Percentiles rank a stretch among this genome's conserved stretches.
These are phyloP conservation scores for Lachancea quebecensis DNA, from an alignment of 805 yeast genomes.

Conservation along the genomic window DNA sequence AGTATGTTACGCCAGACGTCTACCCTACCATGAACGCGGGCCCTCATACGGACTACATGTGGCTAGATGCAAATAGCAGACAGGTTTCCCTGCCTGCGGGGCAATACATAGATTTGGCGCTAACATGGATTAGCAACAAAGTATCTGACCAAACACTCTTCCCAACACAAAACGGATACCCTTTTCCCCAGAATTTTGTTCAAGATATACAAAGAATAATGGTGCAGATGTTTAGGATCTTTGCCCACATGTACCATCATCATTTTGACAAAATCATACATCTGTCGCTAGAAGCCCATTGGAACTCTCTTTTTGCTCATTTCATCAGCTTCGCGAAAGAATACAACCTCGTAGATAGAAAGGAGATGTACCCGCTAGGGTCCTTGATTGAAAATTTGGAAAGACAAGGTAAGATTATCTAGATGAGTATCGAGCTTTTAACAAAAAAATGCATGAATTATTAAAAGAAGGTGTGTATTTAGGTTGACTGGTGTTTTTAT, in stretches of 20 bases:
- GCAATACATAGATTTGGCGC: conserved; percentile 86
- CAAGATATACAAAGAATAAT: conserved; percentile 81
- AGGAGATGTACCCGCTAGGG: conserved; percentile 71
- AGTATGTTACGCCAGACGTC: conserved; percentile 82
- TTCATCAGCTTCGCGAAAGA: conserved; percentile 82
- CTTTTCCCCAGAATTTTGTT: conserved; percentile 81
- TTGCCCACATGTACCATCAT: conserved; percentile 90
- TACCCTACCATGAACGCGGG: conserved; percentile 97
- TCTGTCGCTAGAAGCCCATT: conserved; percentile 88
- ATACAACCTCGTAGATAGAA: conserved; percentile 69
- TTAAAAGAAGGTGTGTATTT: neutral
- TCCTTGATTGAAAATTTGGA: conserved; percentile 76
- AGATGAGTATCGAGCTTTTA: neutral
- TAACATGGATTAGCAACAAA: conserved; percentile 83
- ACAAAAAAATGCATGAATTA: conserved; percentile 1
- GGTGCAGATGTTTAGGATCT: conserved; percentile 88
- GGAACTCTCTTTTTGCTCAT: conserved; percentile 96
- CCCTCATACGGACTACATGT: conserved; percentile 79
- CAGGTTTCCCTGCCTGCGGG: conserved; percentile 83
- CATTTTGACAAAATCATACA: conserved; percentile 94
- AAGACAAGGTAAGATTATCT: conserved; percentile 72
- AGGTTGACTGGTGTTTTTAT: neutral
- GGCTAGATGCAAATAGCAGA: conserved; percentile 80
- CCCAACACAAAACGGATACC: conserved; percentile 83
- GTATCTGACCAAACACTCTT: conserved; percentile 83